These are phyloP conservation scores for Apiospora sp. DNA, from an alignment of 2,329 filamentous ascomycete species.

Conservation along the genomic window DNA sequence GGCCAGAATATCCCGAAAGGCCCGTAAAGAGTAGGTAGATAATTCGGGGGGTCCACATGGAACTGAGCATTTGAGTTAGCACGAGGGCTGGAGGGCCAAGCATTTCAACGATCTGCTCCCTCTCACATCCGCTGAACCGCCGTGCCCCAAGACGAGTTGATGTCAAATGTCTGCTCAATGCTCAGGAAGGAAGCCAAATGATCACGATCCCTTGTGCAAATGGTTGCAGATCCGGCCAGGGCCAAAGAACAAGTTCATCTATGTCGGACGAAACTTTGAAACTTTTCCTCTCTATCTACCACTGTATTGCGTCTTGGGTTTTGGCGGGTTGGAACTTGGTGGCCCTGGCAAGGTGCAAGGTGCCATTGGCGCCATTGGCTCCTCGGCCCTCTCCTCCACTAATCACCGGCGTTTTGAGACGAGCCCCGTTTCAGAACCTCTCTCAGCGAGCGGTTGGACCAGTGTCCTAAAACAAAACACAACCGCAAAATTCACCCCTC, in stretches of 20 bases:
- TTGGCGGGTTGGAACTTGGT: background rate
- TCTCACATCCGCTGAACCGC: background rate
- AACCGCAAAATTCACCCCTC: background rate
- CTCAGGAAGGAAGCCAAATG: background rate
- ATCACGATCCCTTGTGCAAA: conserved; percentile 3
- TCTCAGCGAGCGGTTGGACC: conserved; percentile 13
- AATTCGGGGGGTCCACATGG: background rate
- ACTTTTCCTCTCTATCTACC: background rate
- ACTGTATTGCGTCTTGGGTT: background rate
- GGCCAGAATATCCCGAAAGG: background rate
- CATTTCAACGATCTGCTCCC: background rate
- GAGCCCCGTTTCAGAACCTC: conserved; percentile 19
- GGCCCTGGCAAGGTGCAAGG: background rate
- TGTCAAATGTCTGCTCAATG: background rate
- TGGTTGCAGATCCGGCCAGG: background rate
- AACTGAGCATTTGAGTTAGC: conserved; percentile 12
- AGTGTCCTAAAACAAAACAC: conserved; percentile 16
- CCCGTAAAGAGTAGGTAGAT: background rate
- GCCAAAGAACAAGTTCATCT: background rate
- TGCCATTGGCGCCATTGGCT: background rate
- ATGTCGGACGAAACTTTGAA: conserved; percentile 6
- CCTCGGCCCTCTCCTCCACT: conserved; percentile 11
- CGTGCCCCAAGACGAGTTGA: background rate
- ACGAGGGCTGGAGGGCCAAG: conserved; percentile 7
- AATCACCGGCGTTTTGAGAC: conserved; percentile 11